Base-by-base conservation (phyloP, 2,329 filamentous ascomycete species). In the Calcarisporium arbuscula region DNA sequence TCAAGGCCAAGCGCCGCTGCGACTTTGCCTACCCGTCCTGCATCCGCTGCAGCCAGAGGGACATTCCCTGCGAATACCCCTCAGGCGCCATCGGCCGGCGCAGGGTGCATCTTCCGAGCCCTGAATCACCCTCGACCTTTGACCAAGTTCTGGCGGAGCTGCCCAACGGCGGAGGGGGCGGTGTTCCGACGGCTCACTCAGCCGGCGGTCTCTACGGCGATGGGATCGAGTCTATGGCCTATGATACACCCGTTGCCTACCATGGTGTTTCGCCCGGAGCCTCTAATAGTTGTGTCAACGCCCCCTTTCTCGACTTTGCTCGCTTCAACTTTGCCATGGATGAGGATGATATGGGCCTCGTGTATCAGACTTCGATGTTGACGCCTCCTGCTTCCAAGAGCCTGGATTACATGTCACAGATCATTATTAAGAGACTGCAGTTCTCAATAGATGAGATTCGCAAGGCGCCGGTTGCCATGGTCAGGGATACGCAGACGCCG, bases 1-100 rank as follows among this genome's bases (percentile, higher is more conserved):
- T 67, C 30, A 68, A 65, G 45, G 65, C 73, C 17, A 79, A 78
- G 51, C 64, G 74, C 11, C 68, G 68, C 30, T 79, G 75, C 49
- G 69, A 74, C 43, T 63, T 70, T 23, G 62, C 60, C 14, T 48
- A 63, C 11, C 74, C 74, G 3, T 48, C 61, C 10, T 80, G 75
- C 44, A 52, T 64, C 12, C 64, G 75, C 28, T 80, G 75, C 47
- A 49, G 54, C 1, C 64, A 67, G 36, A 64, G 71, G 19, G 53
- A 56, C 2, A 50, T 77, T 2, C 32, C 48, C 1, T 79, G 75
- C 51, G 47, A 59, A 5, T 77, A 76, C 40, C 60, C 58, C 14
- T n/a, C n/a, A n/a, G n/a, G n/a, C n/a, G n/a, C n/a, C n/a, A n/a
- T n/a, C n/a, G 14, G 18, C 21, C 16, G 28, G 23, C n/a, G 15